Evolutionary conservation across 495 filamentous ascomycete species (phyloP), one percentile per base, ranked within the genome.

Genomic region (Hypoxylon fuscum): DNA sequence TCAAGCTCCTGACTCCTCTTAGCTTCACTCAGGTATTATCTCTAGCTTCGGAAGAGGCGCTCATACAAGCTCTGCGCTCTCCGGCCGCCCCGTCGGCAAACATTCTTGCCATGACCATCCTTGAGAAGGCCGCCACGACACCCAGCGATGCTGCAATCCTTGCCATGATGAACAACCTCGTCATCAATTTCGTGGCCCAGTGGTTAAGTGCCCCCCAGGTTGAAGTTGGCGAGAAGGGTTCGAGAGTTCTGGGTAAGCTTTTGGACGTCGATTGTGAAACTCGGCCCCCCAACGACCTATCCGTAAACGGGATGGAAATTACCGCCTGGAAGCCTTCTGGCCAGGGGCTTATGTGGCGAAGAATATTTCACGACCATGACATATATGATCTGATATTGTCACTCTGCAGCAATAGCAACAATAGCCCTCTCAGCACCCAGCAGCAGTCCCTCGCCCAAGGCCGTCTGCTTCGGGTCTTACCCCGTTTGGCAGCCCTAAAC

Each of bases 361-460:
- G 89, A 25, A 64, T 93, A 0, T 89, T 96, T 66, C 76, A 78
- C 0, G 87, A 92, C 60, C 77, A 75, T 27, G 81, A 87, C 60
- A 79, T 91, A 5, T 93, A 94, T 65, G 73, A 77, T 0, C 74
- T 87, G 11, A 74, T 94, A 7, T 86, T 89, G 65, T 79, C 78
- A 1, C 74, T 89, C 34, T 87, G 87, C 66, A 86, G 84, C 48
- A 29, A 6, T 15, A 86, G 84, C 48, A 29, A 6, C 37, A 21
- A 48, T 31, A 72, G 72, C 2, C 53, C 67, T 5, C 70, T 88
- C 8, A 79, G 79, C 32, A 84, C 83, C 61, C 81, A 81, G 35
- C 85, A 94, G 44, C 86, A 86, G 57, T 89, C 91, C 0, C 74
- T 96, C 17, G 88, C 91, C 1, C 92, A 97, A 73, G 90, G 87